phyloP scores from a whole-genome alignment of 345 rosid genomes.

The Gossypium mustelinum region DNA sequence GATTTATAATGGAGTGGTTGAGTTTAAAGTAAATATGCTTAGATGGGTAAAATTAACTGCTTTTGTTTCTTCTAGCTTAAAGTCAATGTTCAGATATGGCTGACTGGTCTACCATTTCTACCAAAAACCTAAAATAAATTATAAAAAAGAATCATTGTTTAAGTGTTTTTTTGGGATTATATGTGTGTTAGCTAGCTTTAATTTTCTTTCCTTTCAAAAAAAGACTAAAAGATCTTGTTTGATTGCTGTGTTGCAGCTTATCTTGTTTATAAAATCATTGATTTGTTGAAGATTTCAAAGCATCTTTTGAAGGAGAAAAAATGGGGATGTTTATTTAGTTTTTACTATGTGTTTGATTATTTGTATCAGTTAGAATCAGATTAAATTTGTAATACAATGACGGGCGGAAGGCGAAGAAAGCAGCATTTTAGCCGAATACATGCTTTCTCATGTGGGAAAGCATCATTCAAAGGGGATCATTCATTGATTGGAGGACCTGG shows the following conservation, averaged over 20 bases:
- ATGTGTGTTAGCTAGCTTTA: neutral
- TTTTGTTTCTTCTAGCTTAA: constrained; percentile 18
- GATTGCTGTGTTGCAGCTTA: constrained; percentile 7
- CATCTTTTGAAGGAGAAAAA: neutral
- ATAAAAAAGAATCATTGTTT: constrained; percentile 3
- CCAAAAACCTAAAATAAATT: neutral
- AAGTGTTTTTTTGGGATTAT: neutral
- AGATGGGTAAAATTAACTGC: constrained; percentile 16
- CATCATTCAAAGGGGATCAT: constrained; percentile 61
- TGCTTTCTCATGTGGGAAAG: constrained; percentile 60
- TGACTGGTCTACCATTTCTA: constrained; percentile 10
- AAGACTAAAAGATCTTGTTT: neutral
- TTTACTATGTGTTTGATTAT: constrained; percentile 4
- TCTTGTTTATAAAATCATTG: neutral
- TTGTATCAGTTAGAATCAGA: constrained; percentile 4
- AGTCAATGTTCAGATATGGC: constrained; percentile 33
- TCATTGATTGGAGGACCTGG: constrained; percentile 93
- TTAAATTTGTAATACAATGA: constrained; percentile 33
- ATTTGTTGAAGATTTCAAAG: neutral
- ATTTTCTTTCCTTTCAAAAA: neutral
- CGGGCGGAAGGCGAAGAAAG: constrained; percentile 53
- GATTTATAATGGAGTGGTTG: constrained; percentile 24
- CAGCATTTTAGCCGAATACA: constrained; percentile 61
- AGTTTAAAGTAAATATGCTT: constrained; percentile 3
- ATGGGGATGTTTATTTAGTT: neutral